Conservation (phyloP, 2,329 filamentous ascomycete genomes). For the Pestalotiopsis sp. region DNA sequence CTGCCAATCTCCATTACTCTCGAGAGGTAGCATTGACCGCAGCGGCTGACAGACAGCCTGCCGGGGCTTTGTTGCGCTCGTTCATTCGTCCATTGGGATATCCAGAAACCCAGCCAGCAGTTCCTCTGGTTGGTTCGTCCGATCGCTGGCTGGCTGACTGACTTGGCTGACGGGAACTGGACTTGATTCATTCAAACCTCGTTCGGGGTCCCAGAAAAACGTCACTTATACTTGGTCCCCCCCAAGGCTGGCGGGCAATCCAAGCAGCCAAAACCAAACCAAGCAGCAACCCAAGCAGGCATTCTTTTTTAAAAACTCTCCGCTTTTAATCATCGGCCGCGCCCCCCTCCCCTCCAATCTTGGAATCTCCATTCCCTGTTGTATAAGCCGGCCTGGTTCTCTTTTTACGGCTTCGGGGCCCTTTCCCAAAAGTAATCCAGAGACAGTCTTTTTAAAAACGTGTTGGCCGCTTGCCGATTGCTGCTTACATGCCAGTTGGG, state of each 20-base stretch:
- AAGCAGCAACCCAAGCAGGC: not conserved
- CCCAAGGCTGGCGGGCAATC: not conserved
- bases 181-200: not conserved
- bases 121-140: no score
- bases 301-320: not conserved
- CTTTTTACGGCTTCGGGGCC: conserved; percentile 1
- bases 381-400: not conserved
- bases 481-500: not conserved
- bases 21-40: not conserved
- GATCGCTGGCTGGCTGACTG: no score
- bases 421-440: not conserved
- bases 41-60: not conserved
- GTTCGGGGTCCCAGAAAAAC: conserved; percentile 3
- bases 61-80: no score
- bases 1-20: not conserved
- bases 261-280: not conserved
- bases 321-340: conserved; percentile 6
- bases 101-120: no score
- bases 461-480: not conserved
- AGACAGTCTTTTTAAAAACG: not conserved
- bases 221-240: not conserved
- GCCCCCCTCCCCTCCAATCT: conserved; percentile 8
- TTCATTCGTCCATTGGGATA: no score
- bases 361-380: conserved; percentile 6
- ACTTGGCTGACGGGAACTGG: no score